Conservation (phyloP, 495 filamentous ascomycete genomes). For the Penicillium longicatenatum region DNA sequence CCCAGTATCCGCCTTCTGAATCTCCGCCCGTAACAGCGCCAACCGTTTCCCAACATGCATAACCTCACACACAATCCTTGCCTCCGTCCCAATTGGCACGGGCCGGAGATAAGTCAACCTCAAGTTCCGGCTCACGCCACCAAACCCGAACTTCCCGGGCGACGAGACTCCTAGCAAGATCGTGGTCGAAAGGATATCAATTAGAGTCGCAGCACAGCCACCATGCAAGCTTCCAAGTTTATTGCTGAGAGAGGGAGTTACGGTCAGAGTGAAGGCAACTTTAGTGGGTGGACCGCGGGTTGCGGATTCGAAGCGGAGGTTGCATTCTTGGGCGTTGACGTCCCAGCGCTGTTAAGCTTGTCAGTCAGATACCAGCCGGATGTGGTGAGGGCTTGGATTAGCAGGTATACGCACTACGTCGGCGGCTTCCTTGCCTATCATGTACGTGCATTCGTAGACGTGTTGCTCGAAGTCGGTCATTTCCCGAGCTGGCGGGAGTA, state of each 20-base stretch:
- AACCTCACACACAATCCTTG: conserved; percentile 61
- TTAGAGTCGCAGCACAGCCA: conserved; percentile 65
- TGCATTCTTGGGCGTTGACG: conserved; percentile 31
- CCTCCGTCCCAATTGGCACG: conserved; percentile 48
- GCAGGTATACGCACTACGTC: conserved; percentile 20
- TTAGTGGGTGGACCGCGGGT: conserved; percentile 34
- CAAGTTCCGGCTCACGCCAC: conserved; percentile 69
- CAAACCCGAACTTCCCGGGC: conserved; percentile 61
- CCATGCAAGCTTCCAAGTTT: conserved; percentile 66
- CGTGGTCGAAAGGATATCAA: conserved; percentile 66
- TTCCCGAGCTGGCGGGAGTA: conserved; percentile 27
- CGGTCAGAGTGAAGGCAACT: conserved; percentile 47
- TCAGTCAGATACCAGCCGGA: not conserved
- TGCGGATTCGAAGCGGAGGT: conserved; percentile 47
- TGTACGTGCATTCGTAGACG: conserved; percentile 31
- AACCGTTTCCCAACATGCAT: conserved; percentile 63
- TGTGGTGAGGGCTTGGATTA: not conserved
- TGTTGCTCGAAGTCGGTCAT: conserved; percentile 39
- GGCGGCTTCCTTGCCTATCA: conserved; percentile 23
- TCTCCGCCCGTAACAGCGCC: conserved; percentile 46
- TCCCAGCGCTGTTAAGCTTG: conserved; percentile 35
- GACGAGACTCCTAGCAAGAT: conserved; percentile 56
- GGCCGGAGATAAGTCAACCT: conserved; percentile 70
- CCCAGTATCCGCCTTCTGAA: conserved; percentile 46
- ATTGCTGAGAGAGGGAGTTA: conserved; percentile 60